Evolutionary conservation across 805 yeast genomes (phyloP).

Genomic region (Jamesozyma piceae): DNA sequence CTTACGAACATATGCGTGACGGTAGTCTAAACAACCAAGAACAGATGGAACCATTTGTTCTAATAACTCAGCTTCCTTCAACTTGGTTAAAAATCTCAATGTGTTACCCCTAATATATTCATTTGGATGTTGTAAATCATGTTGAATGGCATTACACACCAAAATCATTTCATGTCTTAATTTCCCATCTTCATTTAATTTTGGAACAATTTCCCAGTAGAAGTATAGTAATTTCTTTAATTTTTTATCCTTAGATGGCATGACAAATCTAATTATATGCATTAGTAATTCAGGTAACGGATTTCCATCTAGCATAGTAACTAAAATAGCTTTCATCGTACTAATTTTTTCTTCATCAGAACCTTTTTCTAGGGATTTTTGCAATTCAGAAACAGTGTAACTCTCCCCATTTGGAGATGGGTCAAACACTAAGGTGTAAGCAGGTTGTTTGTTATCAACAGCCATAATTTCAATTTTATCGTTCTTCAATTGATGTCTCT

Average conservation of each 20-base stretch:
- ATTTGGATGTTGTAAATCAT: conserved; percentile 95
- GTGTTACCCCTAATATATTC: conserved; percentile 95
- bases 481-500: neutral
- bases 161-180: conserved; percentile 97
- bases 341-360: conserved; percentile 79
- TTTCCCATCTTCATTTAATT: conserved; percentile 77
- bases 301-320: conserved; percentile 85
- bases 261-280: conserved; percentile 94
- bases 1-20: conserved; percentile 96
- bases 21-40: conserved; percentile 82
- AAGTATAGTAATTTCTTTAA: conserved; percentile 87
- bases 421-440: conserved; percentile 75
- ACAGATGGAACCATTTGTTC: conserved; percentile 94
- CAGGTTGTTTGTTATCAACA: conserved; percentile 28
- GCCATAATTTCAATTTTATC: neutral
- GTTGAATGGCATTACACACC: conserved; percentile 95
- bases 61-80: conserved; percentile 85
- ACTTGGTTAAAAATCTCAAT: conserved; percentile 78
- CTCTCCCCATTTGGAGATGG: conserved; percentile 56
- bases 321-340: conserved; percentile 81
- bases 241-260: conserved; percentile 89
- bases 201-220: conserved; percentile 97
- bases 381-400: conserved; percentile 60
- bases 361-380: conserved; percentile 74
- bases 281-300: conserved; percentile 85